phyloP scores from a whole-genome alignment of 2,329 filamentous ascomycete species.

The Aspergillus transmontanensis region DNA sequence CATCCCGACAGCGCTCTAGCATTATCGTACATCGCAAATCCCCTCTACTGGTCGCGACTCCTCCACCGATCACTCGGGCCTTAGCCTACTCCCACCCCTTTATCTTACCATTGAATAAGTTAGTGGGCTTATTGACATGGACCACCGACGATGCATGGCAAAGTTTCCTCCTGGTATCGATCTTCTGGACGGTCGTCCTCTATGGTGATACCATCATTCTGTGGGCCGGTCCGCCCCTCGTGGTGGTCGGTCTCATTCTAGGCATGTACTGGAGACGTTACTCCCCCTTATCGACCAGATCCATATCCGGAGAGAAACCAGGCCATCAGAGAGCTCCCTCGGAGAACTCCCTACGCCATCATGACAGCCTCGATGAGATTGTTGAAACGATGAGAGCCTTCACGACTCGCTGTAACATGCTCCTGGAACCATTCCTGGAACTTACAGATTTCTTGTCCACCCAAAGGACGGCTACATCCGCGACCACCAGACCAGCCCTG shows the following conservation, averaged over 20 bases:
- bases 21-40: constrained; percentile 98
- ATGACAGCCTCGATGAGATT: constrained; percentile 96
- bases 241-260: constrained; percentile 76
- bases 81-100: constrained; percentile 96
- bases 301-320: constrained; percentile 69
- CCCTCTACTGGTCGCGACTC: constrained; percentile 86
- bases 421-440: constrained; percentile 84
- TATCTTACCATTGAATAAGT: constrained; percentile 81
- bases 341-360: constrained; percentile 73
- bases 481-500: constrained; percentile 85
- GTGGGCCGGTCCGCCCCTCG: constrained; percentile 78
- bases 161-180: constrained; percentile 84
- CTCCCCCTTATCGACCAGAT: constrained; percentile 84
- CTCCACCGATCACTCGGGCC: constrained; percentile 89
- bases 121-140: constrained; percentile 88
- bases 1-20: constrained; percentile 78
- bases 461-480: constrained; percentile 84
- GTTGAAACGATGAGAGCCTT: constrained; percentile 90
- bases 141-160: constrained; percentile 93
- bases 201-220: constrained; percentile 85
- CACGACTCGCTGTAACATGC: constrained; percentile 86
- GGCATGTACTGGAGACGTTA: constrained; percentile 93
- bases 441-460: constrained; percentile 93
- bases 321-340: constrained; percentile 52
- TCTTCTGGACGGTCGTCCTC: constrained; percentile 82